Evolutionary conservation across 2,329 filamentous ascomycete genomes (phyloP).

Genomic region (Pseudocercospora vitis): DNA sequence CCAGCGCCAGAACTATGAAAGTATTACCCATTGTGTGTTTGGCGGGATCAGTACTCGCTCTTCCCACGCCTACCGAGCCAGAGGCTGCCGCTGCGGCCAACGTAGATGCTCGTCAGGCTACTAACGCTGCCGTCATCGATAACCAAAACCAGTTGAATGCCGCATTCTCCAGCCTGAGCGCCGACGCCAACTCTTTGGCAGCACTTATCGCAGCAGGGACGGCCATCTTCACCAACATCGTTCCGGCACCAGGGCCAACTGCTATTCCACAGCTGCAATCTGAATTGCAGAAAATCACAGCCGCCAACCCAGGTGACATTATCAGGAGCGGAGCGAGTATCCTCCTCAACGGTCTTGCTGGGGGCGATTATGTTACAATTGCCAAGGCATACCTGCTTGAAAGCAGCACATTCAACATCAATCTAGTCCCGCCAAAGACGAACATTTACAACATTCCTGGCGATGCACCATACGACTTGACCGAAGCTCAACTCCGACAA

Average conservation of each 20-base stretch:
- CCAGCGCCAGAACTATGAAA: conserved; percentile 13
- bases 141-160: conserved; percentile 23
- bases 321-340: conserved; percentile 26
- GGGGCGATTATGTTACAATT: conserved; percentile 24
- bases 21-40: conserved; percentile 13
- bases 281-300: conserved; percentile 21
- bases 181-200: conserved; percentile 18
- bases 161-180: conserved; percentile 19
- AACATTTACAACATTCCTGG: conserved; percentile 18
- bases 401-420: conserved; percentile 33
- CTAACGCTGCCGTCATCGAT: conserved; percentile 14
- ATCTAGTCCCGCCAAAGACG: conserved; percentile 14
- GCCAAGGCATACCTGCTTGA: conserved; percentile 23
- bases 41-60: conserved; percentile 18
- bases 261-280: conserved; percentile 21
- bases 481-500: conserved; percentile 49
- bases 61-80: conserved; percentile 22
- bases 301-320: conserved; percentile 26
- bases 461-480: conserved; percentile 52
- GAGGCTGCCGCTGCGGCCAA: conserved; percentile 5
- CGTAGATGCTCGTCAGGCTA: conserved; percentile 17
- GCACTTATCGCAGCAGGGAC: conserved; percentile 21
- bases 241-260: conserved; percentile 28
- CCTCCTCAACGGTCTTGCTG: conserved; percentile 25
- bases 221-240: conserved; percentile 29